Conservation (phyloP, 768 basidiomycete species). For the Sporobolomyces phaffii region DNA sequence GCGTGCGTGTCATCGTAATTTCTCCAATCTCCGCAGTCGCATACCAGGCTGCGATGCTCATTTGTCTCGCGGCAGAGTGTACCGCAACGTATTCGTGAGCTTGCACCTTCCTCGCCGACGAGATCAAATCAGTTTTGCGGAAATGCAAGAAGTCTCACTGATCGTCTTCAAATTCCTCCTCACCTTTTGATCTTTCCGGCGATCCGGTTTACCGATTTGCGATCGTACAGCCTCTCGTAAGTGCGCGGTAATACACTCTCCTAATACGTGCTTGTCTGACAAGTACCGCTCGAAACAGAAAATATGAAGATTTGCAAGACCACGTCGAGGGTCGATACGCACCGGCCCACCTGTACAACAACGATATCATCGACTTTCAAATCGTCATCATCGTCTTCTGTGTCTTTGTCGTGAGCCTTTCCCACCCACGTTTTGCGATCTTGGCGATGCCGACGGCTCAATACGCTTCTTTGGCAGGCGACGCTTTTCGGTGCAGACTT, state of each 20-base stretch:
- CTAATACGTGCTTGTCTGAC: too few species aligned
- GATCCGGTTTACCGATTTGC: not conserved
- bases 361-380: slow-evolving; percentile 35
- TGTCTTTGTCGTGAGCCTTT: slow-evolving; percentile 28
- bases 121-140: too few species aligned
- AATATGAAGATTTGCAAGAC: slow-evolving; percentile 34
- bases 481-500: slow-evolving; percentile 40
- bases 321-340: slow-evolving; percentile 24
- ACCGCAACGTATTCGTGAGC: slow-evolving; percentile 36
- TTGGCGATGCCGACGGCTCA: too few species aligned
- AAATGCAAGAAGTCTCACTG: not conserved
- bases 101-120: not conserved
- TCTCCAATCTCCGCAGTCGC: slow-evolving; percentile 20
- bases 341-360: slow-evolving; percentile 33
- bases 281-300: too few species aligned
- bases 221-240: not conserved
- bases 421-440: not conserved
- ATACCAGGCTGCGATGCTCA: slow-evolving; percentile 40
- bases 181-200: not conserved
- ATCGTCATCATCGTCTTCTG: slow-evolving; percentile 36
- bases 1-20: not conserved
- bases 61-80: slow-evolving; percentile 39
- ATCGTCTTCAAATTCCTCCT: not conserved
- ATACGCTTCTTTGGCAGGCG: not conserved
- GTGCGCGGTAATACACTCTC: too few species aligned